Base-by-base conservation (phyloP, 2,329 filamentous ascomycete genomes). In the Calonectria multiphialidica region DNA sequence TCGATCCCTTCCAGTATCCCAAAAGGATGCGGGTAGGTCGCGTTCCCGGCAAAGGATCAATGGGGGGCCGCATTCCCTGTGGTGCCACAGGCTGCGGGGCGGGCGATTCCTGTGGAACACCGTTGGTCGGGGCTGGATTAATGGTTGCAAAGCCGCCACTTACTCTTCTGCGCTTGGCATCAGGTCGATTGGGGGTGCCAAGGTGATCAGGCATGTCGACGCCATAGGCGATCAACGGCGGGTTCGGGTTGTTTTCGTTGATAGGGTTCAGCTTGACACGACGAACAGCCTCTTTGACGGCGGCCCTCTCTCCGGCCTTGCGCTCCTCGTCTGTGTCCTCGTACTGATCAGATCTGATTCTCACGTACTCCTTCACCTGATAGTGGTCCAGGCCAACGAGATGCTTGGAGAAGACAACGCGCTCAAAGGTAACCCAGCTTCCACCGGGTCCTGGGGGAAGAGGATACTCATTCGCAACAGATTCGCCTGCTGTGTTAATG, bases 361-460 rank as follows among this genome's bases (percentile, higher is more conserved):
- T 89, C 62, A 92, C 90, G 70, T 90, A 93, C 77, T 92, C 90
- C 76, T 92, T 92, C 37, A 93, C 81, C 37, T 91, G 87, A 33
- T 88, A 86, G 59, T 91, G 87, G 64, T 90, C 87, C 5, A 91
- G 82, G 2, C 87, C 86, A 16, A 89, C 83, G 0, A 93, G 87
- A 70, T 91, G 89, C 9, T 87, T 80, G 2, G 89, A 87, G 76
- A 92, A 92, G 25, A 91, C 87, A 35, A 92, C 86, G 23, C 89
- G 85, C 70, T 91, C 88, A 75, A 92, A 92, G 0, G 90, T 92
- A 28, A 92, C 90, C 90, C 90, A 92, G 79, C 90, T 91, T 66
- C 89, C 90, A 25, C 90, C 90, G 1, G 90, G 89, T 0, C 90
- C 90, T 2, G 89, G 87, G 1, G 90, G 90, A 5, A 90, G 77